A percentile compares a stretch with the other conserved stretches of the same genome.
Conservation (phyloP, 176 grass and related monocot genomes). For the Lolium multiflorum region DNA sequence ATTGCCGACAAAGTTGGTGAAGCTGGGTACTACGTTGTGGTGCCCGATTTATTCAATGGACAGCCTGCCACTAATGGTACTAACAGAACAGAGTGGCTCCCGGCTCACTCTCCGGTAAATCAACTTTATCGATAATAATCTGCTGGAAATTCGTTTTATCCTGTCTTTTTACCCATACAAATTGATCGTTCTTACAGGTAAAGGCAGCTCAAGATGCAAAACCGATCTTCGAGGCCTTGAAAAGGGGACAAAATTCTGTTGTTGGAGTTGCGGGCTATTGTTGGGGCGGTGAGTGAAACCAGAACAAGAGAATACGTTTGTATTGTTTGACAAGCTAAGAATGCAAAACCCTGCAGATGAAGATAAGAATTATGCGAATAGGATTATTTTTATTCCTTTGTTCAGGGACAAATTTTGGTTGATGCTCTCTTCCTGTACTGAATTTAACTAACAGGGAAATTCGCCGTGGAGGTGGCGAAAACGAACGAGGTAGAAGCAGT, state of each 20-base stretch:
- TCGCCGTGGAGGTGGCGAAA: slow-evolving; percentile 33
- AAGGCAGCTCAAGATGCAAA: slow-evolving; percentile 36
- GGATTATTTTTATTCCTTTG: background rate
- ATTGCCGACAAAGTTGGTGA: slow-evolving; percentile 39
- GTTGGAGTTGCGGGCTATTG: slow-evolving; percentile 45
- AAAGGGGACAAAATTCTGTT: background rate
- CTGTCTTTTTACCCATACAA: background rate
- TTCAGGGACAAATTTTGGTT: background rate
- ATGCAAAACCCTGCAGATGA: background rate
- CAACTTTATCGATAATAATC: background rate
- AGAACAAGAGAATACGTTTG: background rate
- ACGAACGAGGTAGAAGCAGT: slow-evolving; percentile 21
- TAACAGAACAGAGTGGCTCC: slow-evolving; percentile 38
- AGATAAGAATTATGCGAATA: background rate
- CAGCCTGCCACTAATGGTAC: background rate
- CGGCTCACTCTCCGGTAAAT: slow-evolving; percentile 36
- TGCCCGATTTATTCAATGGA: slow-evolving; percentile 45
- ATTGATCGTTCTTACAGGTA: slow-evolving; percentile 3
- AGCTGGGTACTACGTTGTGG: slow-evolving; percentile 37
- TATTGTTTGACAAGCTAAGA: background rate
- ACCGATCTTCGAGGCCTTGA: slow-evolving; percentile 37
- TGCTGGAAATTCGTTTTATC: background rate
- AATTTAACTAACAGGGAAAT: slow-evolving; percentile 27
- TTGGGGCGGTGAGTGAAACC: slow-evolving; percentile 41
- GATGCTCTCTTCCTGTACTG: background rate